Evolutionary conservation across 2,329 filamentous ascomycete genomes (phyloP).

Genomic region (Meredithiella fracta): DNA sequence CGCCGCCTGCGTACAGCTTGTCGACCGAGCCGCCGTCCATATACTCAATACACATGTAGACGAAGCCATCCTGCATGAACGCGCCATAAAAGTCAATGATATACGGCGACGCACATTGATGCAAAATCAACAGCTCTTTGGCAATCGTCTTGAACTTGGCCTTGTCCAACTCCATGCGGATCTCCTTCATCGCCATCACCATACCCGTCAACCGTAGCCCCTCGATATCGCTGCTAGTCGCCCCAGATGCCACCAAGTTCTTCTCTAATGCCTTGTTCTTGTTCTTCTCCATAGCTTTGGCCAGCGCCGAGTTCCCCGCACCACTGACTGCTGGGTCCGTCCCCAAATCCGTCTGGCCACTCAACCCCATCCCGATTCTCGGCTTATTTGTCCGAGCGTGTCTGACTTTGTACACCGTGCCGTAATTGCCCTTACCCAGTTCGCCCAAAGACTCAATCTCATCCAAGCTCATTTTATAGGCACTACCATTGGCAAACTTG

Average conservation of each 20-base stretch:
- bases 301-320: constrained; percentile 11
- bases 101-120: constrained; percentile 85
- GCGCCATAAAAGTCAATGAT: constrained; percentile 98
- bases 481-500: constrained; percentile 77
- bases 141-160: constrained; percentile 93
- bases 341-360: constrained; percentile 25
- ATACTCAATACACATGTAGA: constrained; percentile 98
- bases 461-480: constrained; percentile 86
- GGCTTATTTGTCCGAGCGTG: constrained; percentile 52
- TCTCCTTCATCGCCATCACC: constrained; percentile 99
- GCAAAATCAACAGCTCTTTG: constrained; percentile 91
- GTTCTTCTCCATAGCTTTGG: constrained; percentile 16
- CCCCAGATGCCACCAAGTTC: neutral
- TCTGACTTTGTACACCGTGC: constrained; percentile 90
- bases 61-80: constrained; percentile 96
- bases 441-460: constrained; percentile 89
- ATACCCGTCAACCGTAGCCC: constrained; percentile 42
- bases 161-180: constrained; percentile 86
- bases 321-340: constrained; percentile 20
- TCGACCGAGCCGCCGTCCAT: constrained; percentile 98
- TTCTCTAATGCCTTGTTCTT: neutral
- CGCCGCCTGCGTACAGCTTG: constrained; percentile 79
- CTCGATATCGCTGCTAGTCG: constrained; percentile 16
- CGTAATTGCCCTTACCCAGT: constrained; percentile 94
- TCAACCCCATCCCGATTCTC: constrained; percentile 42